Evolutionary conservation across 192 early-diverging fungal genomes (phyloP), one percentile per base, ranked within the genome.

Genomic region (Coemansia sp.): DNA sequence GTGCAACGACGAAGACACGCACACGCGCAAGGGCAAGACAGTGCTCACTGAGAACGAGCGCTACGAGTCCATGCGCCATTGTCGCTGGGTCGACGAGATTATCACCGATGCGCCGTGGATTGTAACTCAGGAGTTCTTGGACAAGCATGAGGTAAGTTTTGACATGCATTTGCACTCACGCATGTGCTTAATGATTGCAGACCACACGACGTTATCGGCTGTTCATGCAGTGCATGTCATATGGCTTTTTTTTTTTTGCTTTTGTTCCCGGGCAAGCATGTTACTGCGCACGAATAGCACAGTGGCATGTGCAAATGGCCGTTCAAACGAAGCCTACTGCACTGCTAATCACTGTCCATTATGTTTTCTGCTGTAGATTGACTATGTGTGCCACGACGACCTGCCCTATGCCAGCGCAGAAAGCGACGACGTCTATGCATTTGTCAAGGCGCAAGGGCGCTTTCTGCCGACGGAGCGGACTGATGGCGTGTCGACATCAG

Each of bases 41-140:
- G 91, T 93, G 43, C 83, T 91, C 73, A 85, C 82, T 5, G 91
- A 90, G 44, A 46, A 70, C 10, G 91, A 93, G 66, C 87, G 91
- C 29, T 88, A 86, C 56, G 89, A 93, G 56, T 83, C 87, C 19
- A 71, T 93, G 32, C 83, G 87, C 28, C 91, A 93, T 59, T 93
- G 91, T 65, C 85, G 86, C 62, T 93, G 91, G 91, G 89, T 90
- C 2, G 89, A 91, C 61, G 88, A 91, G 57, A 89, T 93, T 5
- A 72, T 93, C 12, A 79, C 77, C 32, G 71, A 87, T 54, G 89
- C 91, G 22, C 91, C 91, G 29, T 93, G 91, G 91, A 58, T 83
- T 12, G 76, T 93, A 56, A 84, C 81, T 18, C 88, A 89, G 57
- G 86, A 85, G 46, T 93, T 91, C 52, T 56, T 93, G 45, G 89